Evolutionary conservation across 768 basidiomycete genomes (phyloP), one percentile per base, ranked within the genome.

Genomic region (Trametes coccinea): DNA sequence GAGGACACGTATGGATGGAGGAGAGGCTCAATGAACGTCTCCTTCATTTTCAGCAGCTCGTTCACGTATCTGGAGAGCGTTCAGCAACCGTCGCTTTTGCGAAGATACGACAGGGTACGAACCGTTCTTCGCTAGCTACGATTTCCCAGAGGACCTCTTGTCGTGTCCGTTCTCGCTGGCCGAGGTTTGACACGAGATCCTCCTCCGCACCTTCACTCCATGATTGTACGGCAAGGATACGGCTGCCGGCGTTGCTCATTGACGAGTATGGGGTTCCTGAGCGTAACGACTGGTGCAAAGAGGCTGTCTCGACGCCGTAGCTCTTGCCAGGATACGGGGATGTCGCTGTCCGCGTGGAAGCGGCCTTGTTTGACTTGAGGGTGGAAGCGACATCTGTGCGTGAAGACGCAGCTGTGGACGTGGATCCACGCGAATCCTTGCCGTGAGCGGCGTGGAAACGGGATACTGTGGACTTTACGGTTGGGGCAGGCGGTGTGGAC

Each of bases 91-190:
- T 43, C 17, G 48, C 61, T 63, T 44, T 9, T 53, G 49, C 14
- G 53, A 56, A 43, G 50, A 31, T 43, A 47, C 33, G 40, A n/a
- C 16, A 37, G 8, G 29, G 14, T 29, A 75, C 84, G 53, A 69
- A 93, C 92, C 95, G 86, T 74, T 98, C 94, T 77, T 98, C 95
- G 66, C 92, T 94, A 33, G 91, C 89, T 51, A 98, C 94, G 66
- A 98, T 98, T 78, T 98, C 95, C 79, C 93, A 97, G 30, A 98
- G 75, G 5, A 98, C 95, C 77, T 98, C 95, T 74, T 98, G 95
- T 54, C 95, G 84, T 41, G 95, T 97, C 60, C 95, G 85, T 73
- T 98, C 95, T 62, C 93, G 86, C 47, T 93, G 88, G n/a, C 94
- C 93, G 39, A 98, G 80, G 71, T 98, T 93, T 47, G 88, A 87